Percentiles rank a stretch among this genome's conserved stretches.
Evolutionary conservation across 345 rosid species (phyloP).

Genomic region (Euclidium syriacum): DNA sequence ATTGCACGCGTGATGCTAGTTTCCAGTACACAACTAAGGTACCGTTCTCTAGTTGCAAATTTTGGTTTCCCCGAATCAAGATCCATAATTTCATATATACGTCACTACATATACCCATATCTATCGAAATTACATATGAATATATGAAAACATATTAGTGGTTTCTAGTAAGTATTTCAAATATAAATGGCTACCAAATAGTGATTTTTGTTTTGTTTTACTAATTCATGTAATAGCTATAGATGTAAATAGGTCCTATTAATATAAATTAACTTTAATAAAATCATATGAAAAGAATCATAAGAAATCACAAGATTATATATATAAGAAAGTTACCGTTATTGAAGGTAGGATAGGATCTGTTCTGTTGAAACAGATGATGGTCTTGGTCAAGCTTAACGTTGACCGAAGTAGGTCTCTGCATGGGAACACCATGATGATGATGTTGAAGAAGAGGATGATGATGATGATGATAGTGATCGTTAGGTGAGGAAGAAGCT

Average conservation of each 20-base stretch:
- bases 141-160: too few species aligned
- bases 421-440: slow-evolving; percentile 36
- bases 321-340: slow-evolving; percentile 19
- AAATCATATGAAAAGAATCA: not conserved
- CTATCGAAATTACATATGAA: not conserved
- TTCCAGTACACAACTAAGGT: slow-evolving; percentile 23
- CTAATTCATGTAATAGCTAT: not conserved
- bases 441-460: slow-evolving; percentile 15
- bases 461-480: slow-evolving; percentile 16
- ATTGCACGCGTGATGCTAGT: slow-evolving; percentile 17
- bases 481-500: slow-evolving; percentile 21
- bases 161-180: too few species aligned
- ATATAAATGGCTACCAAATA: too few species aligned
- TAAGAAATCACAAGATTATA: not conserved
- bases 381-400: slow-evolving; percentile 27
- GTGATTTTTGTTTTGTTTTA: too few species aligned
- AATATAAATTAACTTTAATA: not conserved
- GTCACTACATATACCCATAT: slow-evolving; percentile 5
- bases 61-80: slow-evolving; percentile 28
- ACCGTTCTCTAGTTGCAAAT: slow-evolving; percentile 18
- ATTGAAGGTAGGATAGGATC: slow-evolving; percentile 27
- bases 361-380: slow-evolving; percentile 22
- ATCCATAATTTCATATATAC: slow-evolving; percentile 20
- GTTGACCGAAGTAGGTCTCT: slow-evolving; percentile 27
- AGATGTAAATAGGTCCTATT: not conserved